These are phyloP conservation scores for Irpex sp. DNA, from an alignment of 1,284 basidiomycete species.

Conservation along the genomic window DNA sequence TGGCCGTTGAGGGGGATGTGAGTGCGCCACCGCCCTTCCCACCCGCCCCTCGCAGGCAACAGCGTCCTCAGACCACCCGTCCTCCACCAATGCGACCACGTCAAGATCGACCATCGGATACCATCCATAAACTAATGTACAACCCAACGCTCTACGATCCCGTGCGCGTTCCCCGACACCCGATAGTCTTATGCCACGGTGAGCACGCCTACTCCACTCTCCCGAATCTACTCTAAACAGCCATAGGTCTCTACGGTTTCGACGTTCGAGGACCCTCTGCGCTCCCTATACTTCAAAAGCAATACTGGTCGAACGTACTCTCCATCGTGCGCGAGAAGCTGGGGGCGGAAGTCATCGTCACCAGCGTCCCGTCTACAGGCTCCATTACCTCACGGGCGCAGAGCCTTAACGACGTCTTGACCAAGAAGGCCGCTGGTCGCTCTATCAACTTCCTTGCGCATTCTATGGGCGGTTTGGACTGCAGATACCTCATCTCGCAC, in stretches of 20 bases:
- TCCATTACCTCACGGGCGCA: constrained; percentile 85
- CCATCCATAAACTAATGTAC: constrained; percentile 66
- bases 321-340: constrained; percentile 80
- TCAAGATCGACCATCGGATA: constrained; percentile 39
- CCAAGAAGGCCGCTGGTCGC: constrained; percentile 62
- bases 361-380: constrained; percentile 94
- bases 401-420: constrained; percentile 74
- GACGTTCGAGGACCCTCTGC: constrained; percentile 78
- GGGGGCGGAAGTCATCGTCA: constrained; percentile 93
- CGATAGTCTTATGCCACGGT: constrained; percentile 96
- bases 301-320: constrained; percentile 95
- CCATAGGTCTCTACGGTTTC: constrained; percentile 89
- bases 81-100: constrained; percentile 13
- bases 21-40: not conserved
- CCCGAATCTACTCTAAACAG: not conserved
- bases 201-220: constrained; percentile 22
- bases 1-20: constrained; percentile 5
- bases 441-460: constrained; percentile 94
- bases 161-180: constrained; percentile 77
- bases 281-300: constrained; percentile 79
- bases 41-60: not conserved
- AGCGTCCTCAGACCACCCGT: constrained; percentile 12
- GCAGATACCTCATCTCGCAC: constrained; percentile 86
- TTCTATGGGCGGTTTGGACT: constrained; percentile 97
- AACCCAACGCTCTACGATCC: constrained; percentile 75